Conservation (phyloP, 192 early-diverging fungal genomes). For the Coemansia sp. region DNA sequence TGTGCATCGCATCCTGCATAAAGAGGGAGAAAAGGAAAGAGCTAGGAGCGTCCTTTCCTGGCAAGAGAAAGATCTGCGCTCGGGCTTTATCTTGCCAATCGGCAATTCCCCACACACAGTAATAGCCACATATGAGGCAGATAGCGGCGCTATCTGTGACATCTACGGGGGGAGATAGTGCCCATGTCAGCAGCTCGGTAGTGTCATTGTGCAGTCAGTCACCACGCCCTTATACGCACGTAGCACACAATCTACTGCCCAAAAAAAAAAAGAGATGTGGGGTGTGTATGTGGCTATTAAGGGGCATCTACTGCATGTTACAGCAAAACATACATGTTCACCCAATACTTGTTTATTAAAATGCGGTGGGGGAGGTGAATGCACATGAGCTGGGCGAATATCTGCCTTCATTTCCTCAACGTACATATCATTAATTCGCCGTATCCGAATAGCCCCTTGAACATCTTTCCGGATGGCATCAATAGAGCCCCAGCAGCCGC, state of each 20-base stretch:
- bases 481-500: not conserved
- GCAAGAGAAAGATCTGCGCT: not conserved
- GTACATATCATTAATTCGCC: not conserved
- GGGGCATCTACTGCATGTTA: slow-evolving; percentile 8
- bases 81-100: slow-evolving; percentile 6
- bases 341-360: slow-evolving; percentile 2
- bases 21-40: not conserved
- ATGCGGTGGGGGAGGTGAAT: not conserved
- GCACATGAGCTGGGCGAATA: not conserved
- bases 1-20: slow-evolving; percentile 6
- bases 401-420: slow-evolving; percentile 1
- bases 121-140: too few species aligned
- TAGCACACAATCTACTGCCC: not conserved
- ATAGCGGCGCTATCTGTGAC: not conserved
- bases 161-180: not conserved
- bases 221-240: not conserved
- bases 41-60: not conserved
- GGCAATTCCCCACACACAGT: not conserved
- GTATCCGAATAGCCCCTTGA: not conserved
- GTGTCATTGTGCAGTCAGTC: not conserved
- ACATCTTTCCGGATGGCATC: not conserved
- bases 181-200: not conserved
- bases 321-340: not conserved
- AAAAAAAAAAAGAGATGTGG: not conserved
- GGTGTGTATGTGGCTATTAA: not conserved